Evolutionary conservation across 768 basidiomycete species (phyloP), one percentile per base, ranked within the genome.

Genomic region (Sistotremastrum niveocremeum): DNA sequence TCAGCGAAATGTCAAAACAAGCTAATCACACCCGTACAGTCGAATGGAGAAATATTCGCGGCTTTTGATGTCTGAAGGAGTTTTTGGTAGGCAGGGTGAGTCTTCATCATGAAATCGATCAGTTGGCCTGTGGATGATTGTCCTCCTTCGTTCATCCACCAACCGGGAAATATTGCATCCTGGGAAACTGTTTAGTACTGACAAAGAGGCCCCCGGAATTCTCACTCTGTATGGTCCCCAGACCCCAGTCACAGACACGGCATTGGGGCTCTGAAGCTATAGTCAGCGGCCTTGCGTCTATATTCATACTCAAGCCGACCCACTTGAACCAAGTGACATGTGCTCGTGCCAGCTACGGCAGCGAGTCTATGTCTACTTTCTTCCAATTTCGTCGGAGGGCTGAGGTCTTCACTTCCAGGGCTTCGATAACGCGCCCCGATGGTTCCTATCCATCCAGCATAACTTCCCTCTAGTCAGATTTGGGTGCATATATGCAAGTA

Each of bases 81-180:
- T 48, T 77, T 71, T 6, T 70, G 60, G 54, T 87, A 87, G 1
- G 94, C 87, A 3, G 85, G 77, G 57, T 99, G 95, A 0, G 87
- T 97, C 7, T 79, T 87, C 49, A 98, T 73, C 58, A 93, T 82
- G 60, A 95, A 97, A 57, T 99, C 89, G 46, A 99, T 90, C 6
- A 98, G 73, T 80, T 88, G 59, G n/a, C 95, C 95, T 0, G 95
- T 99, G 1, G 91, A 93, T 6, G 91, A 95, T 63, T 99, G 95
- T 2, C 95, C 95, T 36, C 94, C 95, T 64, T 99, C 95, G 57
- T 93, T 99, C 90, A 97, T 95, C 95, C 94, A 99, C 83, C 88
- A 93, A 11, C 82, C 89, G 38, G 80, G 80, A 65, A 97, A 91
- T 33, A 93, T 73, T 5, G 89, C 81, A 57, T 97, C 82, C 77